Conservation (phyloP, 2,329 filamentous ascomycete species). For the Rhynchosporium agropyri region DNA sequence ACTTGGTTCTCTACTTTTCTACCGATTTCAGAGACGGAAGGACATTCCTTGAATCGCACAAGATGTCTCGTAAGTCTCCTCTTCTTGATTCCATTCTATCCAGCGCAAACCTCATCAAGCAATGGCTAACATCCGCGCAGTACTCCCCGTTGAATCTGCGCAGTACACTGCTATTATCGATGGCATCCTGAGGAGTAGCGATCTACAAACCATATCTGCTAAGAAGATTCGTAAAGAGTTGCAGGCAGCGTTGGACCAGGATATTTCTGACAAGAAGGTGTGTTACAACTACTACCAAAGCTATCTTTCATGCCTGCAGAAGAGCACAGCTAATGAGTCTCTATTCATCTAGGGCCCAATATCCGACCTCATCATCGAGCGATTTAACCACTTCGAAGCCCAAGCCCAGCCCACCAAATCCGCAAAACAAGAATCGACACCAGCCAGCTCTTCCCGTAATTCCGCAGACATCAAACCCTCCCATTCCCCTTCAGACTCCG, state of each 20-base stretch:
- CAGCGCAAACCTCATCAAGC: not conserved
- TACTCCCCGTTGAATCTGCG: slow-evolving; percentile 37
- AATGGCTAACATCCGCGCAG: slow-evolving; percentile 29
- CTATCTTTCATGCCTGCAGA: not conserved
- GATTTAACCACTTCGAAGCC: slow-evolving; percentile 50
- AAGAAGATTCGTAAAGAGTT: slow-evolving; percentile 45
- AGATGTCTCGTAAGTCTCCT: slow-evolving; percentile 34
- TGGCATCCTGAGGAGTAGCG: slow-evolving; percentile 42
- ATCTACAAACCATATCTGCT: slow-evolving; percentile 45
- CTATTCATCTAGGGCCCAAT: slow-evolving; percentile 48
- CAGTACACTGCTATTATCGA: slow-evolving; percentile 46
- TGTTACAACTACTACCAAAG: not conserved
- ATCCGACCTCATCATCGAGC: slow-evolving; percentile 56
- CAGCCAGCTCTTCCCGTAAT: slow-evolving; percentile 22
- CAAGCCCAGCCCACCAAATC: slow-evolving; percentile 12
- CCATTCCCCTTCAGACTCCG: slow-evolving; percentile 34
- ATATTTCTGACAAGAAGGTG: slow-evolving; percentile 46
- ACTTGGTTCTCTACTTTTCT: slow-evolving; percentile 8
- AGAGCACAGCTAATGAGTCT: not conserved
- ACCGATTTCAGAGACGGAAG: not conserved
- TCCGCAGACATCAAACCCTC: slow-evolving; percentile 20
- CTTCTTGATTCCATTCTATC: not conserved
- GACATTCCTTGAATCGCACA: slow-evolving; percentile 8
- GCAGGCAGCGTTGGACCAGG: slow-evolving; percentile 39
- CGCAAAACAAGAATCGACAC: slow-evolving; percentile 31